Percentiles rank a stretch among this genome's conserved stretches.
phyloP scores from a whole-genome alignment of 78 protist species.

The Dictyostelium purpureum region DNA sequence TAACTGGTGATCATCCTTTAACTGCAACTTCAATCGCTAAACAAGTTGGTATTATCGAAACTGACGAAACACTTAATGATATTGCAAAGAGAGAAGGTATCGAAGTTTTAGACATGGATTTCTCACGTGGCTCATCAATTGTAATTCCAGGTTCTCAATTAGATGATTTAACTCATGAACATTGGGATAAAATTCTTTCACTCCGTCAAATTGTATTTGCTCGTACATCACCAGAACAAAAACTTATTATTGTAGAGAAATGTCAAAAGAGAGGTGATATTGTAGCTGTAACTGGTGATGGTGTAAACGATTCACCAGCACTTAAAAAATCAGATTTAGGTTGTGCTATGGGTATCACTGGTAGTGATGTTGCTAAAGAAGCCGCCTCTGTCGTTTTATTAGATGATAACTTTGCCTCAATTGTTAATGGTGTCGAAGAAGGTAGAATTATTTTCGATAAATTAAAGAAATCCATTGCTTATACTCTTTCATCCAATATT shows the following conservation, averaged over 20 bases:
- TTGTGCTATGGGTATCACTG: constrained; percentile 98
- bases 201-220: constrained; percentile 82
- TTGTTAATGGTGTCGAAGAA: constrained; percentile 93
- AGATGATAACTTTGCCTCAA: constrained; percentile 99
- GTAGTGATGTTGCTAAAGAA: constrained; percentile 97
- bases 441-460: constrained; percentile 97
- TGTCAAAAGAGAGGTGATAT: constrained; percentile 86
- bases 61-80: constrained; percentile 74
- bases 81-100: constrained; percentile 58
- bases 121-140: constrained; percentile 15
- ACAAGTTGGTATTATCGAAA: constrained; percentile 84
- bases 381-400: constrained; percentile 95
- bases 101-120: constrained; percentile 46
- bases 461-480: constrained; percentile 95
- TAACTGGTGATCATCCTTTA: constrained; percentile 98
- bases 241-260: constrained; percentile 88
- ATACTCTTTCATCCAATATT: constrained; percentile 92
- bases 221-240: constrained; percentile 50
- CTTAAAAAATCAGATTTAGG: constrained; percentile 96
- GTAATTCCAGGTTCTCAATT: constrained; percentile 77
- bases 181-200: constrained; percentile 64
- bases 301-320: constrained; percentile 98
- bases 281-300: constrained; percentile 96
- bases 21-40: constrained; percentile 98
- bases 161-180: constrained; percentile 61